Evolutionary conservation across 2,329 filamentous ascomycete genomes (phyloP).

Genomic region (Trichoderma koningii): DNA sequence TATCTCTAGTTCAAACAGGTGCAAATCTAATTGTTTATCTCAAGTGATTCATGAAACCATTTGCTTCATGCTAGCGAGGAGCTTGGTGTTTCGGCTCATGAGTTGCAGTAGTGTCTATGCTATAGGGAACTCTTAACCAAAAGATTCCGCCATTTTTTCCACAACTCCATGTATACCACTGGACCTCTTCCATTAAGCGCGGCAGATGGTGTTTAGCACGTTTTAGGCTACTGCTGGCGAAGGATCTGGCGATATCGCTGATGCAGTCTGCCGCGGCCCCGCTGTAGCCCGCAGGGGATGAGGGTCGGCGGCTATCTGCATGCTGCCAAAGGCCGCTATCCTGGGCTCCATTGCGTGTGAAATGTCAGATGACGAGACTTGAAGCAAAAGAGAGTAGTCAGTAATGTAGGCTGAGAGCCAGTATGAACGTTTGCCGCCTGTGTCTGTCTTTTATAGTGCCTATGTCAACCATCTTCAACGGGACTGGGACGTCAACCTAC

Average conservation of each 20-base stretch:
- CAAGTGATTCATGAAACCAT: not conserved
- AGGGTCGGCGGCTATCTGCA: conserved; percentile 8
- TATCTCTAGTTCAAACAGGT: too few relatives aligned
- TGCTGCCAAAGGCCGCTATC: not conserved
- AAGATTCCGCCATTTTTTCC: not conserved
- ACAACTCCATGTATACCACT: not conserved
- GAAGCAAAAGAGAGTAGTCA: too few relatives aligned
- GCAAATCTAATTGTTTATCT: too few relatives aligned
- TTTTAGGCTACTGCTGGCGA: not conserved
- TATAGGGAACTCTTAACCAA: not conserved
- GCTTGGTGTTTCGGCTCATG: not conserved
- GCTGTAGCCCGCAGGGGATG: not conserved
- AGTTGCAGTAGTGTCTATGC: not conserved
- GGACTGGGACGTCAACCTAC: not conserved
- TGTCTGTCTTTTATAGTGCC: not conserved
- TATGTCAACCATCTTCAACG: not conserved
- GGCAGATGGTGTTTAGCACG: not conserved
- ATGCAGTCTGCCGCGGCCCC: not conserved
- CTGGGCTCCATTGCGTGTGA: not conserved
- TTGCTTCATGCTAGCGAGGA: not conserved
- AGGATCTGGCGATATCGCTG: not conserved
- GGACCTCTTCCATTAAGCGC: not conserved
- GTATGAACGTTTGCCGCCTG: too few relatives aligned
- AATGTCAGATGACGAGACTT: too few relatives aligned
- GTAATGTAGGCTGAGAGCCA: too few relatives aligned